Base-by-base conservation (phyloP, 2,329 filamentous ascomycete genomes). In the Neobulgaria alba region DNA sequence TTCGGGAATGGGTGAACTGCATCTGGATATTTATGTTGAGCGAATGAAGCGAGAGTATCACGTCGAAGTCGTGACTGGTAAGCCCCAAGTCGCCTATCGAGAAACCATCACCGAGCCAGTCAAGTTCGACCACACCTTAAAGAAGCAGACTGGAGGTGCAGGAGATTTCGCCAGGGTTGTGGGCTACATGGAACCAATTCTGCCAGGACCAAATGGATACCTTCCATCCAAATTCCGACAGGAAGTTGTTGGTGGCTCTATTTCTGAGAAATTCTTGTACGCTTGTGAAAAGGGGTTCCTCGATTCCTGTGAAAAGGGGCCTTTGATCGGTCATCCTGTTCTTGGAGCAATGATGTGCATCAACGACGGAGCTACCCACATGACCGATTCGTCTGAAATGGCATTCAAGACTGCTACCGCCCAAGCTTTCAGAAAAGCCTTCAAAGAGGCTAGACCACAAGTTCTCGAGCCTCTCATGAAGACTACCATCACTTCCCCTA, bases 391-490 rank as follows among this genome's bases (percentile, higher is more conserved):
- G 10, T 94, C 85, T 20, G 92, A 98, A 75, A 85, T 89, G 72
- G 80, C 92, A 10, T 98, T 98, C 77, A 93, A 84, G 65, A 82
- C 82, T 53, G 90, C 92, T 10, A 94, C 92, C 2, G 87, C 95
- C 64, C 85, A 95, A 70, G 92, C 92, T 18, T 98, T 98, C 80
- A 80, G 85, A 54, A 95, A 95, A 67, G 84, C 87, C 14, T 96
- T 98, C 68, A 71, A 74, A 45, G 78, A 85, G 10, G 86, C 82
- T 23, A 76, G 79, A 38, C 89, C 90, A 2, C 77, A 86, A 56
- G 81, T 98, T 8, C 77, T 98, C 26, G 92, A 98, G 66, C 92
- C 92, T 4, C 68, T 98, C 40, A 98, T 98, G 92, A 96, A 95
- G 75, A 95, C 88, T 1, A 89, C 88, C 46, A 88, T 98, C 57